Evolutionary conservation across 2,329 filamentous ascomycete genomes (phyloP).

Genomic region (Orbilia brochopaga): DNA sequence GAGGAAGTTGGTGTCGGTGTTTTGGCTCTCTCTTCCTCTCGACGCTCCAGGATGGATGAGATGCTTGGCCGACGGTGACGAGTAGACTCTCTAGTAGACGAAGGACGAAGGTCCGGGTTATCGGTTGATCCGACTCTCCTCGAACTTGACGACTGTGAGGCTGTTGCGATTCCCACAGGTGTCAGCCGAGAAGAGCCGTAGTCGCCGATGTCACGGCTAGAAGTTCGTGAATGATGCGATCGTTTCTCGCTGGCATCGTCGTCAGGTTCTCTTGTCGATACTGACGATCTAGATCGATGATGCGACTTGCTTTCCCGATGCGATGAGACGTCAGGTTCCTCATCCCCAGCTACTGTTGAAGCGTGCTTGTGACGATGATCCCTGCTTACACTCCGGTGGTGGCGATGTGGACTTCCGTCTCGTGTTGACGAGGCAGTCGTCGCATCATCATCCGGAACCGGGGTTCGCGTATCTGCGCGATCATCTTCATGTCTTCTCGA

Average conservation of each 20-base stretch:
- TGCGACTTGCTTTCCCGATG: constrained; percentile 39
- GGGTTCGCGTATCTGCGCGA: constrained; percentile 31
- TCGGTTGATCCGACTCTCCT: constrained; percentile 45
- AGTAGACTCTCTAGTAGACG: constrained; percentile 34
- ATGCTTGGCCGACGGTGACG: constrained; percentile 42
- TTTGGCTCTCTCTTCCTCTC: constrained; percentile 43
- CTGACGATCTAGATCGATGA: constrained; percentile 45
- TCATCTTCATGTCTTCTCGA: constrained; percentile 37
- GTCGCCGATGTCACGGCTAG: constrained; percentile 35
- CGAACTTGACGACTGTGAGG: constrained; percentile 36
- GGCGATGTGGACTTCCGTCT: constrained; percentile 41
- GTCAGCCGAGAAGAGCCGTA: constrained; percentile 43
- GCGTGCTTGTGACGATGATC: constrained; percentile 50
- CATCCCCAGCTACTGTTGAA: constrained; percentile 50
- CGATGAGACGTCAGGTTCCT: constrained; percentile 47
- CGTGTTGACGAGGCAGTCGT: constrained; percentile 43
- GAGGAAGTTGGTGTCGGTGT: constrained; percentile 35
- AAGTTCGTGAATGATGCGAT: constrained; percentile 36
- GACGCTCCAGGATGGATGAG: constrained; percentile 43
- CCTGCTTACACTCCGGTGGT: constrained; percentile 43
- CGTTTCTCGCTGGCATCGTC: constrained; percentile 34
- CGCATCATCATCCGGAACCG: constrained; percentile 36
- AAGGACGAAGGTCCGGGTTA: constrained; percentile 32
- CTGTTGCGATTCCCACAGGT: constrained; percentile 47
- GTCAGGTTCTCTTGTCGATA: constrained; percentile 31